Percentiles rank a stretch among this genome's conserved stretches.
These are phyloP conservation scores for Colletotrichum musae DNA, from an alignment of 2,329 filamentous ascomycete genomes.

Conservation along the genomic window DNA sequence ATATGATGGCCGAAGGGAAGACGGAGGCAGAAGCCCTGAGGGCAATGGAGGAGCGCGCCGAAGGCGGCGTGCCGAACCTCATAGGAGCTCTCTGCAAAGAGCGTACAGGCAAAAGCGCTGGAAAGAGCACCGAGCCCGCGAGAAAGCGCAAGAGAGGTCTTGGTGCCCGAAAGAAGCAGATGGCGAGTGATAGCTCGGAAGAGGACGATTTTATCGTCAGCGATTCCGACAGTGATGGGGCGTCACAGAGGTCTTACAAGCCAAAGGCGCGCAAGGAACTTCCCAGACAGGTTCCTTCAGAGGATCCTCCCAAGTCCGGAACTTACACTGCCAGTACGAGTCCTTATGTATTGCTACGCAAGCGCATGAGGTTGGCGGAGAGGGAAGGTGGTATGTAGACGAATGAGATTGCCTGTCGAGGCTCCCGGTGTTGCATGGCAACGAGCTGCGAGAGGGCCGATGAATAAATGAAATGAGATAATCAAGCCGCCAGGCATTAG, in stretches of 20 bases:
- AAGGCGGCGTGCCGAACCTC: conserved; percentile 17
- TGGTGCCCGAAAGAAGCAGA: neutral
- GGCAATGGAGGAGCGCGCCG: conserved; percentile 1
- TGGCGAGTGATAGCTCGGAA: neutral
- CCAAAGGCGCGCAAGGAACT: too few species aligned
- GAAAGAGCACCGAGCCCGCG: neutral
- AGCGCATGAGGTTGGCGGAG: neutral
- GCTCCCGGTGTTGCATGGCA: too few species aligned
- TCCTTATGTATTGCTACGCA: neutral
- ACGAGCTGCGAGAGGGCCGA: too few species aligned
- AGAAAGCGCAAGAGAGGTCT: conserved; percentile 4
- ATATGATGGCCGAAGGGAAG: conserved; percentile 19
- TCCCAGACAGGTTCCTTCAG: too few species aligned
- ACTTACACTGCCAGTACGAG: neutral
- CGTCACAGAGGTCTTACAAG: too few species aligned
- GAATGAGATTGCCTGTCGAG: too few species aligned
- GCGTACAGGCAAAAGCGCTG: neutral
- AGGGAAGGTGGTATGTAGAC: too few species aligned
- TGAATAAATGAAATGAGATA: too few species aligned
- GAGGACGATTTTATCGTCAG: neutral
- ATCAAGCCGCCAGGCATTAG: too few species aligned
- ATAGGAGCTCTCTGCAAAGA: conserved; percentile 20
- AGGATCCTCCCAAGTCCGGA: too few species aligned
- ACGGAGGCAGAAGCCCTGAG: conserved; percentile 31
- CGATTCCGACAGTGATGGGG: neutral